A percentile compares a stretch with the other conserved stretches of the same genome.
Evolutionary conservation across 2,329 filamentous ascomycete genomes (phyloP).

Genomic region (Ceratocystis lukuohia): DNA sequence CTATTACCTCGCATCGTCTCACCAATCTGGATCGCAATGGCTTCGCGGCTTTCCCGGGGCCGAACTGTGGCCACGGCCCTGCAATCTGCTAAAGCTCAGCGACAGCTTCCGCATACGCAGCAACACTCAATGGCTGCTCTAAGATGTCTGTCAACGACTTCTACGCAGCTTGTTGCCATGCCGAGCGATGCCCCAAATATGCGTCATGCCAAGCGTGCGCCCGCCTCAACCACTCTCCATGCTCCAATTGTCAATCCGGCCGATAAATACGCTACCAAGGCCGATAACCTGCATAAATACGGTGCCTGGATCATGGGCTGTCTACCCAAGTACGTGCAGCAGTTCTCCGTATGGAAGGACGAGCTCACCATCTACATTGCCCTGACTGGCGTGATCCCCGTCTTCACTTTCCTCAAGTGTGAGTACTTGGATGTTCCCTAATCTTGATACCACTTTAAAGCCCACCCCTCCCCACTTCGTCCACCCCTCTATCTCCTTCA

Average conservation of each 20-base stretch:
- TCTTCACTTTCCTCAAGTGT: constrained; percentile 88
- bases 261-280: constrained; percentile 83
- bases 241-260: constrained; percentile 76
- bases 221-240: constrained; percentile 48
- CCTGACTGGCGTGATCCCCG: constrained; percentile 74
- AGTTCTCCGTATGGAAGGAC: constrained; percentile 99
- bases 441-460: constrained; percentile 40
- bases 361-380: constrained; percentile 90
- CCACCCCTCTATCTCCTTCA: background rate
- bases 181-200: constrained; percentile 53
- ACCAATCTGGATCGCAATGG: constrained; percentile 17
- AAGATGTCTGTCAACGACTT: constrained; percentile 29
- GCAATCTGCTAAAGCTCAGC: constrained; percentile 33
- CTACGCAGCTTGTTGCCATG: constrained; percentile 38
- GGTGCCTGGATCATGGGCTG: constrained; percentile 94
- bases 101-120: constrained; percentile 23
- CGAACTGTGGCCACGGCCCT: constrained; percentile 43
- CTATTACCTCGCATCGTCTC: background rate
- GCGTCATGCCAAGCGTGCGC: constrained; percentile 48
- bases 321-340: constrained; percentile 94
- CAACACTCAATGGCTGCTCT: constrained; percentile 25
- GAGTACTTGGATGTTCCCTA: constrained; percentile 69
- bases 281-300: constrained; percentile 81
- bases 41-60: constrained; percentile 35
- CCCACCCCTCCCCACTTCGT: constrained; percentile 41